phyloP scores from a whole-genome alignment of 139 green algal species.

The Chlamydomonas urium region DNA sequence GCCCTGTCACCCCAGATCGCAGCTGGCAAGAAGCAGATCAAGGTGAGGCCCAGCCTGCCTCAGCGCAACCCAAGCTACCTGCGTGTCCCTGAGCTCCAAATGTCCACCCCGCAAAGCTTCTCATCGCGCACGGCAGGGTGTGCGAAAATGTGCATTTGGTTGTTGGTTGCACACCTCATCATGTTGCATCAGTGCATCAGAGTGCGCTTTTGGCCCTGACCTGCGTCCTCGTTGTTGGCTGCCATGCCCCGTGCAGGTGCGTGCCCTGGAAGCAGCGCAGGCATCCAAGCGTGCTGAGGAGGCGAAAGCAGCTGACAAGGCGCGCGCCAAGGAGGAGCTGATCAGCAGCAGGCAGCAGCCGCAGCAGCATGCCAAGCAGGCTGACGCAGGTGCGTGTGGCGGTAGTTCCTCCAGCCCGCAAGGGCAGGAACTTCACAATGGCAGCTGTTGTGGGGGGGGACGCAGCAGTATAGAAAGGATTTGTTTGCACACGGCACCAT shows the following conservation, averaged over 20 bases:
- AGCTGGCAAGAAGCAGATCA: conserved; percentile 56
- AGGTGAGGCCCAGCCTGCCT: conserved; percentile 23
- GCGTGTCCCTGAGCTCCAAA: too few relatives aligned
- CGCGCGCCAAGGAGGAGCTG: conserved; percentile 11
- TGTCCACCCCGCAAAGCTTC: too few relatives aligned
- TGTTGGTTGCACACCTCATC: background rate
- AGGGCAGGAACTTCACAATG: too few relatives aligned
- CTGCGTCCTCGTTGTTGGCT: background rate
- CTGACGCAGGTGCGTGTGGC: too few relatives aligned
- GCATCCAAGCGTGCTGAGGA: conserved; percentile 45
- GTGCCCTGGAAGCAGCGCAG: conserved; percentile 61
- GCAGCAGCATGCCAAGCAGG: too few relatives aligned
- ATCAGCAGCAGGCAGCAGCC: conserved; percentile 8
- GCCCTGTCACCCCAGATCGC: conserved; percentile 31
- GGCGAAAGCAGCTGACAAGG: conserved; percentile 21
- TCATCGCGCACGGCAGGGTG: background rate
- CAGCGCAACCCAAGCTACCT: too few relatives aligned
- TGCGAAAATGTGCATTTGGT: background rate
- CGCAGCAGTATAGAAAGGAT: too few relatives aligned
- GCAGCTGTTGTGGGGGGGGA: too few relatives aligned
- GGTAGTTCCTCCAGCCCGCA: too few relatives aligned
- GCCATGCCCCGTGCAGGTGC: conserved; percentile 43
- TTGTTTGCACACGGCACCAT: too few relatives aligned
- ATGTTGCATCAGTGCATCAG: background rate
- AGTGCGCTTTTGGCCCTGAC: background rate